These are phyloP conservation scores for Microdochium paspali DNA, from an alignment of 2,329 filamentous ascomycete genomes.

Conservation along the genomic window DNA sequence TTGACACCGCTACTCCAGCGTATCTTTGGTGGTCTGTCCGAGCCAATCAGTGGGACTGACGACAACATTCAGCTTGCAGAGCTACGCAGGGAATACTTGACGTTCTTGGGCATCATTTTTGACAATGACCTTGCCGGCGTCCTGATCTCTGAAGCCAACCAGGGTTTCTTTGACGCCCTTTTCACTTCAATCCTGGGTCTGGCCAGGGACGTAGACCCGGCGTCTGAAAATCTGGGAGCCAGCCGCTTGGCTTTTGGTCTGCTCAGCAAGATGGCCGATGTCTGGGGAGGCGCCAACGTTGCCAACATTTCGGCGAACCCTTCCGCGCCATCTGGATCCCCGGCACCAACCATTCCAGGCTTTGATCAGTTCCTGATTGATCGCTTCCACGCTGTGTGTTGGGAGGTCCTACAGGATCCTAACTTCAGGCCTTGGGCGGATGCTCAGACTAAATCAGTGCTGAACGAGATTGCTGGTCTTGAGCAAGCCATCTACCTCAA, in stretches of 20 bases:
- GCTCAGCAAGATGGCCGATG: constrained; percentile 70
- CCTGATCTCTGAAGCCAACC: constrained; percentile 82
- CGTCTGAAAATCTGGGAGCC: constrained; percentile 48
- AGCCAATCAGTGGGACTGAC: constrained; percentile 82
- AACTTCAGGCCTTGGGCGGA: constrained; percentile 72
- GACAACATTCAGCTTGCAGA: constrained; percentile 93
- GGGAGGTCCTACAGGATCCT: constrained; percentile 74
- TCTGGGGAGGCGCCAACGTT: constrained; percentile 85
- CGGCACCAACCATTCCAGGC: constrained; percentile 61
- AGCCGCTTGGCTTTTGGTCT: constrained; percentile 71
- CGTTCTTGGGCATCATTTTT: constrained; percentile 82
- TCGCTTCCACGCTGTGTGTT: constrained; percentile 80
- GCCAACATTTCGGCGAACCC: constrained; percentile 45
- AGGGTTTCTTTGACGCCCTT: constrained; percentile 80
- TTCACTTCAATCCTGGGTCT: constrained; percentile 79
- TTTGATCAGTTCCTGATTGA: constrained; percentile 89
- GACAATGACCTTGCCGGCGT: constrained; percentile 85
- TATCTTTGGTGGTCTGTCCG: constrained; percentile 76
- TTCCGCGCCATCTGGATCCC: constrained; percentile 36
- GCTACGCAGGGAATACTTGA: constrained; percentile 87
- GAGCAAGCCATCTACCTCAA: constrained; percentile 89
- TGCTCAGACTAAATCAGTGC: constrained; percentile 78
- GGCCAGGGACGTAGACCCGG: constrained; percentile 60
- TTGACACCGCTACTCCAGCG: constrained; percentile 83
- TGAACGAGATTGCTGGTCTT: constrained; percentile 77